Evolutionary conservation across 805 yeast species (phyloP).

Genomic region (Candida taoyuanica): DNA sequence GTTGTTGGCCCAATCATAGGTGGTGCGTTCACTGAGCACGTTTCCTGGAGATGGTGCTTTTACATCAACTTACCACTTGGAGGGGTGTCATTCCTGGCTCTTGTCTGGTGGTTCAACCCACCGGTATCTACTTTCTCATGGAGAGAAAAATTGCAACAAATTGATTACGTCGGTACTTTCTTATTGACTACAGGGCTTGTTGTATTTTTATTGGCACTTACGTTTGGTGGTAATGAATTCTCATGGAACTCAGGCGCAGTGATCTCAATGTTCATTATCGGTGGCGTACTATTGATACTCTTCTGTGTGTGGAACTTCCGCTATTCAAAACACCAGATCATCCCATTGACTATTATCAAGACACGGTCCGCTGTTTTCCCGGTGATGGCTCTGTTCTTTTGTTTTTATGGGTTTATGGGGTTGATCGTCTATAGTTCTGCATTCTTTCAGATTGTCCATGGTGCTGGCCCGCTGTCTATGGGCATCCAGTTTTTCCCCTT

Average conservation of each 20-base stretch:
- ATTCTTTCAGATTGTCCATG: constrained; percentile 47
- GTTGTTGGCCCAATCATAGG: constrained; percentile 64
- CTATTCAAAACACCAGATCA: constrained; percentile 10
- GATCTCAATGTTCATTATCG: constrained; percentile 40
- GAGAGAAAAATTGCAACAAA: constrained; percentile 33
- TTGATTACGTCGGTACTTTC: constrained; percentile 48
- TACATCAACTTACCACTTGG: constrained; percentile 67
- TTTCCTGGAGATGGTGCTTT: constrained; percentile 74
- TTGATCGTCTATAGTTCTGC: constrained; percentile 35
- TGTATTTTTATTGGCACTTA: constrained; percentile 42
- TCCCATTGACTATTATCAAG: constrained; percentile 40
- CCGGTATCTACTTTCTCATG: constrained; percentile 40
- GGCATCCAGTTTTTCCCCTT: constrained; percentile 23
- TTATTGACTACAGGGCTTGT: constrained; percentile 41
- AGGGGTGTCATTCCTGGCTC: constrained; percentile 39
- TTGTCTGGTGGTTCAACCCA: constrained; percentile 42
- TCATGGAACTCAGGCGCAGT: constrained; percentile 54
- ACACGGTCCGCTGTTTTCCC: constrained; percentile 32
- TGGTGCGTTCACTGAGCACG: constrained; percentile 56
- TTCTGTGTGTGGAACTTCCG: constrained; percentile 15
- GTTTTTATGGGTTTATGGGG: constrained; percentile 38
- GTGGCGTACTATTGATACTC: constrained; percentile 3
- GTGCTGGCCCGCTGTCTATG: constrained; percentile 21
- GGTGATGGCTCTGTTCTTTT: constrained; percentile 29
- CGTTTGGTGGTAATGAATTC: constrained; percentile 49